Evolutionary conservation across 148 eudicot genomes (phyloP).

Genomic region (Camellia japonica): DNA sequence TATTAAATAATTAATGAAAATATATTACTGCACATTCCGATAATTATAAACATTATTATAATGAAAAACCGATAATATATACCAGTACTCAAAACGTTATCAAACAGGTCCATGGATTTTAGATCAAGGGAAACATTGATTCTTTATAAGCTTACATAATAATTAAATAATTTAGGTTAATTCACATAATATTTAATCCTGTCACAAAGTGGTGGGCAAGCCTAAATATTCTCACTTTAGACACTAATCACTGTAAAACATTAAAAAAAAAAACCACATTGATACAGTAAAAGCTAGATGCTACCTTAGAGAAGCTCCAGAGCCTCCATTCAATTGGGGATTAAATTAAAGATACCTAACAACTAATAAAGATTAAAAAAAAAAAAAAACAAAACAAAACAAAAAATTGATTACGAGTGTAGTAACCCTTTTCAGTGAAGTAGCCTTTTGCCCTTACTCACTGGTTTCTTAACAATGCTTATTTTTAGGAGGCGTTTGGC

Average conservation of each 20-base stretch:
- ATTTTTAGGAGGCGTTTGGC: slow-evolving; percentile 10
- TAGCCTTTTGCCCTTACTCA: neutral
- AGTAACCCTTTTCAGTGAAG: neutral
- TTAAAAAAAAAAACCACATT: neutral
- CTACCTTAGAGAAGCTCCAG: neutral
- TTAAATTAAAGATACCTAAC: neutral
- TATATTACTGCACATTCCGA: too few species aligned
- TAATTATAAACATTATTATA: too few species aligned
- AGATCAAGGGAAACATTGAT: too few species aligned
- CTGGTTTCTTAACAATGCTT: slow-evolving; percentile 11
- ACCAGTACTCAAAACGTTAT: too few species aligned
- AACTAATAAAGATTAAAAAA: neutral
- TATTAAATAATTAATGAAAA: too few species aligned
- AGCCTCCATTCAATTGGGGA: neutral
- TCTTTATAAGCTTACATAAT: too few species aligned
- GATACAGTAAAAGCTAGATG: slow-evolving; percentile 1
- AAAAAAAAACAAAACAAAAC: too few species aligned
- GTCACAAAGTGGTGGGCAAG: neutral
- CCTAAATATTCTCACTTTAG: neutral
- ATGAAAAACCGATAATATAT: too few species aligned
- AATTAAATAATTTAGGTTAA: too few species aligned
- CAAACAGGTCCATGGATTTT: too few species aligned
- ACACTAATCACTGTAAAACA: neutral
- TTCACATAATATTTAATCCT: neutral
- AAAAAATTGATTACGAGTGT: neutral